Conservation (phyloP, 2,329 filamentous ascomycete genomes). For the Dactylellina haptotyla region DNA sequence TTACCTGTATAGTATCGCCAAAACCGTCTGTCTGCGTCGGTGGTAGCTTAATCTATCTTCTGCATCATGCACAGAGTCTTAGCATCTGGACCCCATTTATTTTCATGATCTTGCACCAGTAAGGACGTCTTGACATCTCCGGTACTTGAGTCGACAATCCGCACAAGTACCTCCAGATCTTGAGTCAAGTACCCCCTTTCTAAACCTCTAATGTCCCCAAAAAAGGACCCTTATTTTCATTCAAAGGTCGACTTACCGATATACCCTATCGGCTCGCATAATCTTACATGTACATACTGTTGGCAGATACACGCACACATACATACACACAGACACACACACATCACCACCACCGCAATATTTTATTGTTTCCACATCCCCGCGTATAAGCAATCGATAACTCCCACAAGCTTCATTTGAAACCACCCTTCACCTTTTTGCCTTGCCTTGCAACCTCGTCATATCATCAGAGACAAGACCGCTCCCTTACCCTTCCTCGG, state of each 20-base stretch:
- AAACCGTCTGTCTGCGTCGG: conserved; percentile 22
- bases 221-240: neutral
- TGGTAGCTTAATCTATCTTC: conserved; percentile 28
- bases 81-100: conserved; percentile 20
- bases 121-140: neutral
- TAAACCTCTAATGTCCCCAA: neutral
- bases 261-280: conserved; percentile 52
- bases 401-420: conserved; percentile 1
- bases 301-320: conserved; percentile 18
- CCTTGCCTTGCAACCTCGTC: neutral
- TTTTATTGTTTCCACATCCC: too few species aligned
- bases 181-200: conserved; percentile 21
- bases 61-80: conserved; percentile 31
- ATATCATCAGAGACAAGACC: neutral
- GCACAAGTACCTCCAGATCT: conserved; percentile 23
- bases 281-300: conserved; percentile 52
- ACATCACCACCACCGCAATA: neutral
- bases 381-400: neutral
- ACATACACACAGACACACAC: neutral
- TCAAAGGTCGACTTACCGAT: conserved; percentile 19
- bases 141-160: conserved; percentile 31
- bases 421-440: too few species aligned
- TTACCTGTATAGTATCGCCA: conserved; percentile 6
- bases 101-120: neutral
- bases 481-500: neutral